Evolutionary conservation across 768 basidiomycete species (phyloP).

Genomic region (Auricularia heimuer): DNA sequence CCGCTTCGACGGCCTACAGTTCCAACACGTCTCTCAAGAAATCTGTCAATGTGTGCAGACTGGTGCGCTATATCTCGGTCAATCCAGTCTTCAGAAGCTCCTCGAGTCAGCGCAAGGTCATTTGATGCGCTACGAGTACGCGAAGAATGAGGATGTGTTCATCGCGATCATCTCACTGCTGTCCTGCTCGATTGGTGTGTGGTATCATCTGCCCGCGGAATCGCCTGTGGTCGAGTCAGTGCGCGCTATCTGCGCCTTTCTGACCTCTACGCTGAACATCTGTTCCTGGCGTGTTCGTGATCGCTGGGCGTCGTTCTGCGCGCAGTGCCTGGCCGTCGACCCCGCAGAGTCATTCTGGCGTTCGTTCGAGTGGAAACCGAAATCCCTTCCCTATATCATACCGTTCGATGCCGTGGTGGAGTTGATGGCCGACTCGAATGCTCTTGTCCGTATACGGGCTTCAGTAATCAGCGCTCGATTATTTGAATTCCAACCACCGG

Average conservation of each 20-base stretch:
- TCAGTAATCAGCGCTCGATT: no score
- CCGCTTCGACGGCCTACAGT: constrained; percentile 40
- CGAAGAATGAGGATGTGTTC: constrained; percentile 41
- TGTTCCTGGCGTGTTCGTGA: not conserved
- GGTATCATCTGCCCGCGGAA: constrained; percentile 24
- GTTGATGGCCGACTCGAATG: not conserved
- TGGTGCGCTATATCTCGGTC: constrained; percentile 43
- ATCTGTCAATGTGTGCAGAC: constrained; percentile 47
- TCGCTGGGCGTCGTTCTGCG: not conserved
- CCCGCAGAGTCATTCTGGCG: not conserved
- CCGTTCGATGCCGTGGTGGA: not conserved
- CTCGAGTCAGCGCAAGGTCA: constrained; percentile 44
- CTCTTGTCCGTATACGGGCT: not conserved
- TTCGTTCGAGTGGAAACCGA: not conserved
- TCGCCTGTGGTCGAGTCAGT: not conserved
- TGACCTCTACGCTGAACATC: not conserved
- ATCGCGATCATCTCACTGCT: constrained; percentile 51
- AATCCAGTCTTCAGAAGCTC: constrained; percentile 41
- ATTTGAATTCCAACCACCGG: no score
- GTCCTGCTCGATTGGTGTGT: constrained; percentile 52
- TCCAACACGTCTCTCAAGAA: constrained; percentile 47
- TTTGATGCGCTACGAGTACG: constrained; percentile 45
- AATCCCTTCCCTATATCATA: not conserved
- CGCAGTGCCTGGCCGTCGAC: not conserved
- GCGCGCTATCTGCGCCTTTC: not conserved